Conservation (phyloP, 768 basidiomycete species). For the Rhodotorula babjevae region DNA sequence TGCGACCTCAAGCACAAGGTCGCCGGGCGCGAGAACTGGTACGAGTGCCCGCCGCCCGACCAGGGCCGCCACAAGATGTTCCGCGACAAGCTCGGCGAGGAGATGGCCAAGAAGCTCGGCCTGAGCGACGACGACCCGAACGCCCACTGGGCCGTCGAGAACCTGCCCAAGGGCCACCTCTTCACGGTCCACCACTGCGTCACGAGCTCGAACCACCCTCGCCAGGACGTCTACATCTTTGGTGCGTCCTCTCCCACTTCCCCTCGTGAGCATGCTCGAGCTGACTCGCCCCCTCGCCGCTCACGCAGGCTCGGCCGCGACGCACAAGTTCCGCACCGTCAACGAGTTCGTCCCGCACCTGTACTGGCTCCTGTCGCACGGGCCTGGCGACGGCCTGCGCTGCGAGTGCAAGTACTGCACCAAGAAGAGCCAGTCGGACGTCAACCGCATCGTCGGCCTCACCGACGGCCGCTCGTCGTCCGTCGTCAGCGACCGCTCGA, state of each 20-base stretch:
- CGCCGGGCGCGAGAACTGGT: slow-evolving; percentile 2
- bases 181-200: slow-evolving; percentile 72
- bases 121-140: not conserved
- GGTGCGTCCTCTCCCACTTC: slow-evolving; percentile 55
- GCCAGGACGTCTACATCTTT: slow-evolving; percentile 73
- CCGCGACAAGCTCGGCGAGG: slow-evolving; percentile 47
- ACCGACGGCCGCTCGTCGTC: not conserved
- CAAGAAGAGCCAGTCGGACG: slow-evolving; percentile 30
- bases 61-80: slow-evolving; percentile 46
- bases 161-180: slow-evolving; percentile 64
- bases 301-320: slow-evolving; percentile 48
- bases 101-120: slow-evolving; percentile 51
- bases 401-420: slow-evolving; percentile 43
- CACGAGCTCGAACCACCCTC: slow-evolving; percentile 52
- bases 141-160: slow-evolving; percentile 57
- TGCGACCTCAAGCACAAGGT: not conserved
- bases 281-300: too few species aligned
- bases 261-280: slow-evolving; percentile 39
- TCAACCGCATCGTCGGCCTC: slow-evolving; percentile 32
- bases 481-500: not conserved
- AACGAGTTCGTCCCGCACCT: slow-evolving; percentile 82
- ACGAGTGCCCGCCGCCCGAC: not conserved
- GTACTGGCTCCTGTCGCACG: slow-evolving; percentile 61
- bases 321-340: slow-evolving; percentile 65
- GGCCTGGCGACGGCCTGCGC: slow-evolving; percentile 20